Percentiles rank a stretch among this genome's conserved stretches.
Conservation (phyloP, 805 yeast species). For the Jamesozyma hellenica region DNA sequence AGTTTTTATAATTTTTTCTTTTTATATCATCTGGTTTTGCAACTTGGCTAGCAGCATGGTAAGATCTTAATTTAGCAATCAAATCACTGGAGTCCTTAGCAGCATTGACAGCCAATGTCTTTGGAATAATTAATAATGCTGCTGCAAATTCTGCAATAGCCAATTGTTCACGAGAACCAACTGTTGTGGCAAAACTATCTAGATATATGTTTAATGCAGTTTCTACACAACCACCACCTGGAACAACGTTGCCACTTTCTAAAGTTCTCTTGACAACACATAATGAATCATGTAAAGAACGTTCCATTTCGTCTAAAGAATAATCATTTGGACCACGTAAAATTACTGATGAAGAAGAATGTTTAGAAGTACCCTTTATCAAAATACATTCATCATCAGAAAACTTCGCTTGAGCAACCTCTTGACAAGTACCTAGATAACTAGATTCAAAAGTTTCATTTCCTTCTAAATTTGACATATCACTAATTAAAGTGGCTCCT, state of each 20-base stretch:
- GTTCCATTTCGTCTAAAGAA: constrained; percentile 95
- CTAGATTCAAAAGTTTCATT: constrained; percentile 84
- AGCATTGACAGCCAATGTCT: constrained; percentile 92
- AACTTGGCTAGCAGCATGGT: constrained; percentile 88
- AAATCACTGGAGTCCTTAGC: constrained; percentile 95
- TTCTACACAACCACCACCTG: constrained; percentile 99
- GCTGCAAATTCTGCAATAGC: constrained; percentile 96
- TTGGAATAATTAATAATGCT: constrained; percentile 84
- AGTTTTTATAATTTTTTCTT: constrained; percentile 76
- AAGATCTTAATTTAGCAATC: constrained; percentile 89
- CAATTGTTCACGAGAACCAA: constrained; percentile 93
- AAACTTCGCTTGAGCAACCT: constrained; percentile 79
- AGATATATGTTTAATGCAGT: constrained; percentile 87
- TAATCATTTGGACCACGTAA: constrained; percentile 94
- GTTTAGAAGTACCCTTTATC: constrained; percentile 81
- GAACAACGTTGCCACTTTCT: constrained; percentile 89
- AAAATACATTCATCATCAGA: constrained; percentile 96
- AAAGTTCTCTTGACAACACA: constrained; percentile 92
- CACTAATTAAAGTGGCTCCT: constrained; percentile 83
- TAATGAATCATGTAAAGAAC: constrained; percentile 89
- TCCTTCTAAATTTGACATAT: constrained; percentile 90
- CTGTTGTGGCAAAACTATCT: constrained; percentile 95
- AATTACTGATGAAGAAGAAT: constrained; percentile 82
- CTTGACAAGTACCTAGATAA: constrained; percentile 81
- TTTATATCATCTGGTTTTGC: constrained; percentile 77